Evolutionary conservation across 495 filamentous ascomycete genomes (phyloP).

Genomic region (Annulohypoxylon bovei): DNA sequence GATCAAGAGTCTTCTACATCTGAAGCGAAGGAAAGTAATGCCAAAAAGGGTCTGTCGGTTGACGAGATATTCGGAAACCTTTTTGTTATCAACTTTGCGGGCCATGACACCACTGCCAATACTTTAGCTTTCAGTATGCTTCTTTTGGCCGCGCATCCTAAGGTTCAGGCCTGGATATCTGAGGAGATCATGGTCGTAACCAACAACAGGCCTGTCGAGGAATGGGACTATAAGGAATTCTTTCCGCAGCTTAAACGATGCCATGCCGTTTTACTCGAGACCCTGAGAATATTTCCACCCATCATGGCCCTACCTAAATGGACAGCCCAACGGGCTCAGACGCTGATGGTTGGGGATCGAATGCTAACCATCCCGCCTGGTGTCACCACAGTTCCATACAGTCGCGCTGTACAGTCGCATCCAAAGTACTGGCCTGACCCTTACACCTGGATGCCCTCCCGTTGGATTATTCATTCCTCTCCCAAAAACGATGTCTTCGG

Average conservation of each 20-base stretch:
- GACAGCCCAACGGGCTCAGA: conserved; percentile 41
- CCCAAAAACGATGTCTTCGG: not conserved
- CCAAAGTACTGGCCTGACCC: conserved; percentile 44
- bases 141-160: conserved; percentile 58
- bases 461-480: conserved; percentile 40
- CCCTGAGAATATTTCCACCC: conserved; percentile 60
- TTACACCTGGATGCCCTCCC: conserved; percentile 48
- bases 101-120: conserved; percentile 64
- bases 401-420: conserved; percentile 38
- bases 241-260: conserved; percentile 57
- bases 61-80: conserved; percentile 64
- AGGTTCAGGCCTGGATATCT: conserved; percentile 55
- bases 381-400: conserved; percentile 31
- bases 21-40: not conserved
- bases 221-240: conserved; percentile 52
- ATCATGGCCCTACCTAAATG: conserved; percentile 49
- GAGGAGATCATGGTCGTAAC: conserved; percentile 33
- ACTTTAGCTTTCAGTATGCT: conserved; percentile 59
- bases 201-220: conserved; percentile 22
- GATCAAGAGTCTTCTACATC: not conserved
- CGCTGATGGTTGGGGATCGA: conserved; percentile 29
- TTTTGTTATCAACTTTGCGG: conserved; percentile 64
- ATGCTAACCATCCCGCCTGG: conserved; percentile 34
- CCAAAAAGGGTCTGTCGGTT: conserved; percentile 33
- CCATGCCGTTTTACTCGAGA: conserved; percentile 62